A percentile compares a stretch with the other conserved stretches of the same genome.
Evolutionary conservation across 1,284 basidiomycete species (phyloP).

Genomic region (Porogramme epimiltina): DNA sequence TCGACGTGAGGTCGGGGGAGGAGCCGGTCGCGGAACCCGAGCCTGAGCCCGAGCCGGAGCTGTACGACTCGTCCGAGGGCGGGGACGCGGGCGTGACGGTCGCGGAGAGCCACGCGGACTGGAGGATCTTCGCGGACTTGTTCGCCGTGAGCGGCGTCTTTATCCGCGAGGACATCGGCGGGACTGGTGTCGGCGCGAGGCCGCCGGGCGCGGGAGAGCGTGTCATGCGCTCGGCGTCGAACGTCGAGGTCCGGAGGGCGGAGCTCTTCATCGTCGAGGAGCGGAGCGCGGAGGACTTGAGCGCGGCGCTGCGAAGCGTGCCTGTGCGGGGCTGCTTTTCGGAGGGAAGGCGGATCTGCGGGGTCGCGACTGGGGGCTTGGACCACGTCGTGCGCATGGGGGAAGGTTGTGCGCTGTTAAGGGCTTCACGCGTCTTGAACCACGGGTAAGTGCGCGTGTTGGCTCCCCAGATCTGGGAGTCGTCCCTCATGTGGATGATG

Average conservation of each 20-base stretch:
- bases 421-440: conserved; percentile 25
- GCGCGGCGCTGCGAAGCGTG: conserved; percentile 3
- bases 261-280: conserved; percentile 11
- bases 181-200: background rate
- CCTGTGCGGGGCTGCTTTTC: conserved; percentile 23
- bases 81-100: conserved; percentile 22
- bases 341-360: conserved; percentile 17
- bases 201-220: background rate
- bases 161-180: conserved; percentile 6
- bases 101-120: conserved; percentile 21
- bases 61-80: conserved; percentile 14
- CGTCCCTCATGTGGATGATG: conserved; percentile 38
- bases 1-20: conserved; percentile 21
- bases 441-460: conserved; percentile 50
- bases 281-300: conserved; percentile 7
- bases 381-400: conserved; percentile 24
- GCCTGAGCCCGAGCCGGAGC: conserved; percentile 10
- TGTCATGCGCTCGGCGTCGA: conserved; percentile 11
- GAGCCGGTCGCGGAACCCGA: conserved; percentile 3
- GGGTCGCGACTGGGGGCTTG: conserved; percentile 19
- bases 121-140: conserved; percentile 21
- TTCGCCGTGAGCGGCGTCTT: conserved; percentile 16
- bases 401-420: conserved; percentile 27
- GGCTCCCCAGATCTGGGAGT: conserved; percentile 54
- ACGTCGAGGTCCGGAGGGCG: conserved; percentile 8